Percentiles rank a stretch among this genome's conserved stretches.
phyloP scores from a whole-genome alignment of 768 basidiomycete genomes.

The Tricholoma saponaceum region DNA sequence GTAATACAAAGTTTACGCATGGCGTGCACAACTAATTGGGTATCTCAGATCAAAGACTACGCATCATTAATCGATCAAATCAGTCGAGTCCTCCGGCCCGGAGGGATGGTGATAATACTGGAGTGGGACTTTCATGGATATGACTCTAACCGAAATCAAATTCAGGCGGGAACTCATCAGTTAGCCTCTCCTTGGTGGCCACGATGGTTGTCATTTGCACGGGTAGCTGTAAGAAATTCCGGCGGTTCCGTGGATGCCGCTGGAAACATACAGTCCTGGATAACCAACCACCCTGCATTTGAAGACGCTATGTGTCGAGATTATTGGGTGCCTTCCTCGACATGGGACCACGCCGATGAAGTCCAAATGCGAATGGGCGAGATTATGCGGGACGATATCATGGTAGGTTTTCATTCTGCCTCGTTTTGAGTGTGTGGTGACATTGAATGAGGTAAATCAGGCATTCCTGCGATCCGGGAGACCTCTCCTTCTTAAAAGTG shows the following conservation, averaged over 20 bases:
- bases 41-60: conserved; percentile 59
- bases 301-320: conserved; percentile 56
- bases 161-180: conserved; percentile 38
- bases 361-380: conserved; percentile 33
- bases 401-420: conserved; percentile 29
- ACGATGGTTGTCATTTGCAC: conserved; percentile 57
- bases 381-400: conserved; percentile 55
- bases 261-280: conserved; percentile 49
- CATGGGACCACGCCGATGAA: conserved; percentile 44
- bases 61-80: conserved; percentile 61
- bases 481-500: conserved; percentile 64
- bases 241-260: conserved; percentile 68
- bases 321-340: conserved; percentile 60
- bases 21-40: conserved; percentile 14
- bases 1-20: conserved; percentile 1
- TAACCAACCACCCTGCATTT: conserved; percentile 48
- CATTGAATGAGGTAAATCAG: conserved; percentile 26
- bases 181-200: conserved; percentile 54
- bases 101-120: conserved; percentile 60
- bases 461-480: conserved; percentile 62
- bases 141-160: conserved; percentile 41
- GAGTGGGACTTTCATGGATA: conserved; percentile 73
- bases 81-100: conserved; percentile 60
- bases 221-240: conserved; percentile 46
- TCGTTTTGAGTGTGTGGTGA: not conserved